These are phyloP conservation scores for Ogataea sp. DNA, from an alignment of 805 yeast genomes.

Conservation along the genomic window DNA sequence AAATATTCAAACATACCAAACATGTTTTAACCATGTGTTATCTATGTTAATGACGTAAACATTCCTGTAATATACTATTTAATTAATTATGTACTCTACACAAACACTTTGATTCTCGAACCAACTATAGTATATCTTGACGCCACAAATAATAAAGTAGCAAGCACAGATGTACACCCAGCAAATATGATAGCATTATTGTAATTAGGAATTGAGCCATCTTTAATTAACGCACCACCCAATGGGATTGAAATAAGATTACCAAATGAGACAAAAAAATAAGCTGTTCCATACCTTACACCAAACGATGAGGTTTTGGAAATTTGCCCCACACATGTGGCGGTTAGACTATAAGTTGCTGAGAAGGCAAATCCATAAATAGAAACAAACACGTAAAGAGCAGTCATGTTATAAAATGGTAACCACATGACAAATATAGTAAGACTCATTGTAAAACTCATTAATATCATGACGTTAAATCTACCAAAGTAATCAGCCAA, in stretches of 20 bases:
- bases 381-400: slow-evolving; percentile 43
- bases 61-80: too few relatives aligned
- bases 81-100: slow-evolving; percentile 5
- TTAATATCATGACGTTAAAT: slow-evolving; percentile 40
- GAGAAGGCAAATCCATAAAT: slow-evolving; percentile 47
- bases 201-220: slow-evolving; percentile 12
- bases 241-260: slow-evolving; percentile 40
- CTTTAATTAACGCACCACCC: slow-evolving; percentile 37
- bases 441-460: slow-evolving; percentile 40
- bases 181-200: slow-evolving; percentile 20
- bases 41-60: too few relatives aligned
- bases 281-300: slow-evolving; percentile 58
- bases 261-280: slow-evolving; percentile 47
- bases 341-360: slow-evolving; percentile 52
- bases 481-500: slow-evolving; percentile 35
- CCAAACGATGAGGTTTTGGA: slow-evolving; percentile 57
- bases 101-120: slow-evolving; percentile 20
- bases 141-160: slow-evolving; percentile 7
- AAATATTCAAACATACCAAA: too few relatives aligned
- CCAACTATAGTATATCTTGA: slow-evolving; percentile 13
- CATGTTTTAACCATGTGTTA: too few relatives aligned
- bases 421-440: slow-evolving; percentile 51
- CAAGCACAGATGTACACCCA: slow-evolving; percentile 13
- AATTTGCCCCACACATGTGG: slow-evolving; percentile 55
- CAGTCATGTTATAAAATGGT: slow-evolving; percentile 36